Evolutionary conservation across 1,284 basidiomycete genomes (phyloP), one percentile per base, ranked within the genome.

Genomic region (Wolfiporia cocos): DNA sequence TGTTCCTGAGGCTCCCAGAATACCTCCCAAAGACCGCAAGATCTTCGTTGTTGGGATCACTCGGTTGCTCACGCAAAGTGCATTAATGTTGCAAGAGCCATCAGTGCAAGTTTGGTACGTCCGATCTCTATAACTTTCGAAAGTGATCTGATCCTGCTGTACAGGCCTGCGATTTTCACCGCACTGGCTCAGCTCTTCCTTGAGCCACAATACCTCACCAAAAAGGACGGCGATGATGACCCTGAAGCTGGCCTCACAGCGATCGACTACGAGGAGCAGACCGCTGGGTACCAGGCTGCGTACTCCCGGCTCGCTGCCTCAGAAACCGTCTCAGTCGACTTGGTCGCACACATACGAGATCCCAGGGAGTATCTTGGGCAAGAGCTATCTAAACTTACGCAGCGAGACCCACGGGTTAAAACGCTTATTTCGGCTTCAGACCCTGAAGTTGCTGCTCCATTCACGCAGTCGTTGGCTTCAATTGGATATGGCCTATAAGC

Each of bases 231-330:
- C 2, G 65, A 61, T 15, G 65, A 61, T 15, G 71, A 89, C 44
- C 58, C 81, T 2, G 69, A 78, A 36, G 75, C 72, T 0, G 85
- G 81, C 0, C 57, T 90, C 26, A 86, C 86, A 1, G 75, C 79
- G 33, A 78, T 95, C 34, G 95, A 98, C 62, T 83, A 81, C 50
- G 94, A 98, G 58, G 95, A 90, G 57, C 85, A 87, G 57, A 74
- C 86, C 6, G 81, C 84, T 3, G 90, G 92, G 0, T 99, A 97
- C 67, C 95, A 99, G 61, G 88, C 89, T 0, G 84, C 86, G 2
- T 99, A 95, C 67, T 93, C 92, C 41, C 79, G 86, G 35, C 75
- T 99, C 9, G 92, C 91, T 0, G 90, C 95, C 0, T 86, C 87
- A 3, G 81, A 85, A 50, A 63, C 60, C 0, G 60, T 58, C 0